Evolutionary conservation across 257 asterid genomes (phyloP).

Genomic region (Pogostemon cablin): DNA sequence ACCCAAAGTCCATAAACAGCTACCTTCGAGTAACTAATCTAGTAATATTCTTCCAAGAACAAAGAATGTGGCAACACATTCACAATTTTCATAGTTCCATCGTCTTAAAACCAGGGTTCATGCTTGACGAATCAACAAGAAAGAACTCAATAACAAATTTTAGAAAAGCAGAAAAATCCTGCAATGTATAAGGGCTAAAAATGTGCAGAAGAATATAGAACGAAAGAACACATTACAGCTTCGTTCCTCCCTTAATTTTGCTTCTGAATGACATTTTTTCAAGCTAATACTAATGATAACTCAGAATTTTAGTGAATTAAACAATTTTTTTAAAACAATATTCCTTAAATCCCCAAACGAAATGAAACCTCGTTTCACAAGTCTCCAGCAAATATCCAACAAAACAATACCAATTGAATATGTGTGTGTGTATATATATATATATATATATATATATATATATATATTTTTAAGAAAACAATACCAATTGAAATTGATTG

Average conservation of each 20-base stretch:
- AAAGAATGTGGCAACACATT: background rate
- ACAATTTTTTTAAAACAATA: background rate
- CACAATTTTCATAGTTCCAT: background rate
- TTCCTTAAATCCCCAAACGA: background rate
- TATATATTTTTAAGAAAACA: too few species aligned
- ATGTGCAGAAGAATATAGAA: background rate
- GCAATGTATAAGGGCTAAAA: background rate
- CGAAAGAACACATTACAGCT: background rate
- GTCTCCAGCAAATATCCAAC: too few species aligned
- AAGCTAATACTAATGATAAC: background rate
- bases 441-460: too few species aligned
- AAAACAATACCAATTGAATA: too few species aligned
- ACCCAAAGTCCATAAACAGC: background rate
- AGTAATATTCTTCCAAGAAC: background rate
- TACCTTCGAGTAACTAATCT: slow-evolving; percentile 5
- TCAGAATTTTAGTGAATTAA: slow-evolving; percentile 10
- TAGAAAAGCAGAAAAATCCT: background rate
- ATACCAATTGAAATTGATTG: too few species aligned
- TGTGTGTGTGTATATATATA: too few species aligned
- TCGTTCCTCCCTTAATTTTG: background rate
- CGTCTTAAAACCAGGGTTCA: too few species aligned
- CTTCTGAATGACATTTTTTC: background rate
- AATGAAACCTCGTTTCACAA: background rate
- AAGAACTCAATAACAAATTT: background rate
- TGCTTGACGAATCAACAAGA: background rate